Base-by-base conservation (phyloP, 768 basidiomycete genomes). In the Lentinula edodes region DNA sequence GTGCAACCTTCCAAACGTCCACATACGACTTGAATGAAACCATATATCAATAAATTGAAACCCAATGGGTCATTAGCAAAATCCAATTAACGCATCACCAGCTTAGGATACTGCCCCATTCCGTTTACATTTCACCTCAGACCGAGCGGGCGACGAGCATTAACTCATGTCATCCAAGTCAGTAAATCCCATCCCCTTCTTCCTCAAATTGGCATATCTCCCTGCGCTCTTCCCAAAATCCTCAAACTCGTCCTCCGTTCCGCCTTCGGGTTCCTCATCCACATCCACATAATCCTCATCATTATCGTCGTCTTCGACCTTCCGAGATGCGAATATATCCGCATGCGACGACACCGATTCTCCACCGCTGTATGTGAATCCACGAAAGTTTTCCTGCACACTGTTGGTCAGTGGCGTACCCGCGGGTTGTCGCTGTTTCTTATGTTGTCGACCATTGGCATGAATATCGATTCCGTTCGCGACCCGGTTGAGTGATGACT, bases 351-450 rank as follows among this genome's bases (percentile, higher is more conserved):
- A 71, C 35, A 90, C 72, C 60, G 85, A 87, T 76, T 90, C 88
- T 28, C 86, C 87, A 54, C 89, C 90, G 34, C 85, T 86, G 70
- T 88, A 93, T 7, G 91, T 95, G 80, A 98, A 98, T 18, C 96
- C 96, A 51, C 89, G 83, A 74, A 98, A 98, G 71, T 97, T 94
- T 76, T 95, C 95, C 76, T 98, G 95, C 51, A 98, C 91, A 69
- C 89, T 92, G 71, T 79, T 92, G 64, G 95, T 95, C 69, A 98
- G 77, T 0, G 56, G 59, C 43, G 92, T 93, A 36, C 83, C 86
- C 10, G 84, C 87, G 45, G 67, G 75, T 35, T 71, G 72, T 15
- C 72, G 76, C 18, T 77, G 76, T 64, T 74, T 75, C 71, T 77
- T 81, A 69, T 75, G 78, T 72, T 74, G 76, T 64, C 76, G 77